Evolutionary conservation across 805 yeast species (phyloP), one percentile per base, ranked within the genome.

Genomic region (Teunomyces pallodes): DNA sequence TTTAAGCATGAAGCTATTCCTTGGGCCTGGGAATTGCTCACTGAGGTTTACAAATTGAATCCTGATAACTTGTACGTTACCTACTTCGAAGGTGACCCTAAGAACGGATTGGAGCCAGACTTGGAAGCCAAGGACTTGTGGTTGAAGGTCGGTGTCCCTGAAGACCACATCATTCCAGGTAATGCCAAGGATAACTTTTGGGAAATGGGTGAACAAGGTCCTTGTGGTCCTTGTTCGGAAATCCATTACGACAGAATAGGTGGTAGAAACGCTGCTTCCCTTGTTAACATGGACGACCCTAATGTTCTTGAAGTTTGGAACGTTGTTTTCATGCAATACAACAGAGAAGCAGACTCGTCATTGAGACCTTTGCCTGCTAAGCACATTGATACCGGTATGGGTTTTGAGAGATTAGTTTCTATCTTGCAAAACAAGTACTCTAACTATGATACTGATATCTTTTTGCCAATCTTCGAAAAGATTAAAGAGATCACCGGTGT

Each of bases 171-270:
- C 58, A 75, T 94, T 56, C 96, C 97, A 16, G 99, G 99, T 49
- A 75, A 84, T 57, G 87, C 84, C 46, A 76, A 83, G 64, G 99
- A 94, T 68, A 94, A 94, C 74, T 94, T 94, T 72, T 94, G 99
- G 99, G 99, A 94, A 76, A 94, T 94, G 99, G 99, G 99, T 61
- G 99, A 95, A 65, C 98, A 92, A 76, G 99, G 99, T 57, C 99
- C 99, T 43, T 94, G 99, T 77, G 99, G 99, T 54, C 99, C 99
- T 45, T 95, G 99, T 74, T 87, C 96, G 20, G 99, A 94, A 72
- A 81, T 94, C 58, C 99, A 94, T 70, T 94, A 90, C 69, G 99
- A 94, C 71, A 84, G 99, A 73, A 90, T 94, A 55, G 99, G 99
- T 56, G 97, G 98, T 50, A 86, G 99, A 77, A 92, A 94, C 64